Conservation (phyloP, 2,329 filamentous ascomycete species). For the Clarireedia paspali region DNA sequence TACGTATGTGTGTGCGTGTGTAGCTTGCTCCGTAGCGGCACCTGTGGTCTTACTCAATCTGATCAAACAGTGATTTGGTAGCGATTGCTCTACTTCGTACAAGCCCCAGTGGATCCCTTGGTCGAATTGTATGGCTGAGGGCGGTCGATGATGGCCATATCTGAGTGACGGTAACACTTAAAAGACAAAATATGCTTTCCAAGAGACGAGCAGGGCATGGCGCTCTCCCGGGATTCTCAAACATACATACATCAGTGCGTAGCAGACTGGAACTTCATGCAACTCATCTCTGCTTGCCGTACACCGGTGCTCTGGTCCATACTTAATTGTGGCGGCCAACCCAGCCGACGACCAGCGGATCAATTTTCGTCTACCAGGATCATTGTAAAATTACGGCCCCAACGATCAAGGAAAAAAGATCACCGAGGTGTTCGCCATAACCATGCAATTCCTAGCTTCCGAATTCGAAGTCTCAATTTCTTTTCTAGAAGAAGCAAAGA, state of each 20-base stretch:
- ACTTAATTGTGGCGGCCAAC: constrained; percentile 11
- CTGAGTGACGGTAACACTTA: not conserved
- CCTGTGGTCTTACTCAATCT: constrained; percentile 15
- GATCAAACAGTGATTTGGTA: not conserved
- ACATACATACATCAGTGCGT: constrained; percentile 19
- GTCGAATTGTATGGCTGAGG: not conserved
- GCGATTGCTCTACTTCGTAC: no score
- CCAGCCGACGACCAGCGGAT: constrained; percentile 9
- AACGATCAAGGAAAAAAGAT: constrained; percentile 2
- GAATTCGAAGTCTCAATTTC: not conserved
- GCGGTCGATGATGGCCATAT: not conserved
- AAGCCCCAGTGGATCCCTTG: no score
- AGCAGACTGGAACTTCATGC: constrained; percentile 22
- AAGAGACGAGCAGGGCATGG: not conserved
- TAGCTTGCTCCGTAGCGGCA: not conserved
- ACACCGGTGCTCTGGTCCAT: constrained; percentile 22
- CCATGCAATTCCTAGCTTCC: not conserved
- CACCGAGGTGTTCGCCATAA: constrained; percentile 5
- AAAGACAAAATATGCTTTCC: no score
- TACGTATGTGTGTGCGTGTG: no score
- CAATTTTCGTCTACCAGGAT: not conserved
- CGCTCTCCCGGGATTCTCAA: constrained; percentile 14
- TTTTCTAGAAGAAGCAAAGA: constrained; percentile 7
- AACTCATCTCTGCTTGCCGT: constrained; percentile 28
- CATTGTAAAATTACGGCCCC: no score